Conservation (phyloP, 73 alveolate species). For the Blepharisma stoltei region DNA sequence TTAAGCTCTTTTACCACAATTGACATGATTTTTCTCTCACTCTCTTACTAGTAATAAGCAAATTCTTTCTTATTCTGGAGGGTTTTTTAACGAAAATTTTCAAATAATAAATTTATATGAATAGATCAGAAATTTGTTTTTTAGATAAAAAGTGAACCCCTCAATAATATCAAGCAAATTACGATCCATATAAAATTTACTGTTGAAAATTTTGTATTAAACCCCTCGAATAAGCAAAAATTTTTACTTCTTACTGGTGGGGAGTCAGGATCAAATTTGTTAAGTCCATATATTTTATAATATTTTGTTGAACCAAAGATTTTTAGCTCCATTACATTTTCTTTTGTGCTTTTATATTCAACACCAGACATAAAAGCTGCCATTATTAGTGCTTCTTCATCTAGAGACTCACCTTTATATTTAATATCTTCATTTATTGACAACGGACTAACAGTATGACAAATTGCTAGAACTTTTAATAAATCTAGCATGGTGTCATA, state of each 20-base stretch:
- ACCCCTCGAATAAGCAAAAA: no score
- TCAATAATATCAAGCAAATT: no score
- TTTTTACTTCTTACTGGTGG: no score
- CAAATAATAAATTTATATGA: no score
- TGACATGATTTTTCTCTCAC: slow-evolving; percentile 74
- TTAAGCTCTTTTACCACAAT: slow-evolving; percentile 43
- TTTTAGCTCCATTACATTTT: slow-evolving; percentile 27
- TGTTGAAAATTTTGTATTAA: no score
- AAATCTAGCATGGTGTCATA: not conserved
- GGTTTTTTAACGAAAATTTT: no score
- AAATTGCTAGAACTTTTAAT: not conserved
- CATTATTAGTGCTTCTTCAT: slow-evolving; percentile 65
- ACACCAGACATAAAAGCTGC: slow-evolving; percentile 64
- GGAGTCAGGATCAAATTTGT: slow-evolving; percentile 63
- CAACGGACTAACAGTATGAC: slow-evolving; percentile 39
- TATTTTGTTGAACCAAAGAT: slow-evolving; percentile 32
- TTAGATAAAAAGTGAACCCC: no score
- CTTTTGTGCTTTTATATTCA: slow-evolving; percentile 30
- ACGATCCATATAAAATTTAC: no score
- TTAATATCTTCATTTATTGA: slow-evolving; percentile 25
- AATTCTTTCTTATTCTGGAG: no score
- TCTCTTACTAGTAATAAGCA: no score
- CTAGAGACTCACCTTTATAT: slow-evolving; percentile 73
- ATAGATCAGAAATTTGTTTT: no score
- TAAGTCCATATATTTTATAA: slow-evolving; percentile 50